Evolutionary conservation across 495 filamentous ascomycete genomes (phyloP).

Genomic region (Geopyxis carbonaria): DNA sequence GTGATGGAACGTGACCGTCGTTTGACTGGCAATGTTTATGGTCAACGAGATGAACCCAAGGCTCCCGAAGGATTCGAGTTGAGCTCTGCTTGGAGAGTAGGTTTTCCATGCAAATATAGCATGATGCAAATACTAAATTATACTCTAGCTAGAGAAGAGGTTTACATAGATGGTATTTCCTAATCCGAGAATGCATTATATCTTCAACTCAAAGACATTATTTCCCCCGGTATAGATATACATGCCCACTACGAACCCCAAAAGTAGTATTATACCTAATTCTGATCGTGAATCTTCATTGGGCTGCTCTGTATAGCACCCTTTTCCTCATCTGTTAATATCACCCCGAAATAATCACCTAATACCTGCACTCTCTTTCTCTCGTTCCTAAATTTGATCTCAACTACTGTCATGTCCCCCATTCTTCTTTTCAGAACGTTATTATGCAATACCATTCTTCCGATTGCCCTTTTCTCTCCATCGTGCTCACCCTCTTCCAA

Average conservation of each 20-base stretch:
- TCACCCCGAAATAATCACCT: slow-evolving; percentile 39
- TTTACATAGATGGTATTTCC: slow-evolving; percentile 25
- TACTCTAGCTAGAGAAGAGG: slow-evolving; percentile 34
- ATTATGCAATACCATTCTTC: slow-evolving; percentile 42
- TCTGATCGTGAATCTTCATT: slow-evolving; percentile 30
- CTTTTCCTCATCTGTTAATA: slow-evolving; percentile 35
- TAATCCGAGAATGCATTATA: slow-evolving; percentile 9
- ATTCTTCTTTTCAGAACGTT: slow-evolving; percentile 41
- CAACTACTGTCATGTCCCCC: slow-evolving; percentile 37
- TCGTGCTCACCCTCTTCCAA: slow-evolving; percentile 27
- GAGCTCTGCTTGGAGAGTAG: slow-evolving; percentile 88
- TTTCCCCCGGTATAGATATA: background rate
- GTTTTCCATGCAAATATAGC: too few species aligned
- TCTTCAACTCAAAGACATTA: background rate
- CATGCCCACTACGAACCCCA: background rate
- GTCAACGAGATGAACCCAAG: slow-evolving; percentile 60
- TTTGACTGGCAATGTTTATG: slow-evolving; percentile 69
- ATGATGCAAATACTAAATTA: too few species aligned
- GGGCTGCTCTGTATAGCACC: slow-evolving; percentile 33
- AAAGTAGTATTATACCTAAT: background rate
- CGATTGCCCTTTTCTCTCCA: slow-evolving; percentile 31
- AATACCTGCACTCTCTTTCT: slow-evolving; percentile 35
- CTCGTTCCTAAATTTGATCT: slow-evolving; percentile 34
- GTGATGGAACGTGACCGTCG: slow-evolving; percentile 95
- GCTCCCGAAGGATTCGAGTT: slow-evolving; percentile 83